These are phyloP conservation scores for Picea glauca DNA, from an alignment of 75 land plant genomes.

Conservation along the genomic window DNA sequence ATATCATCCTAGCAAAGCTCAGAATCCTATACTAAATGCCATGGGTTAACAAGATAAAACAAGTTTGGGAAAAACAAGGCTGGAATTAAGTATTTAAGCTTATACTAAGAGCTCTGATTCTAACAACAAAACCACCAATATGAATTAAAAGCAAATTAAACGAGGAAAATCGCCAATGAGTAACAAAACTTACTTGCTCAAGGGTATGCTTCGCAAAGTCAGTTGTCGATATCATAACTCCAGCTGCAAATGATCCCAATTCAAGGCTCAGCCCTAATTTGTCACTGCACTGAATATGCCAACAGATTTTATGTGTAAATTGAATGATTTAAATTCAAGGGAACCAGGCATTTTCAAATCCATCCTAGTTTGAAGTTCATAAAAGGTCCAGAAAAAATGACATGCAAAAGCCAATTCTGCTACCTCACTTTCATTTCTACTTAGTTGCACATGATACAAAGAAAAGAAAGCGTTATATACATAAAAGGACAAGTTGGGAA, in stretches of 20 bases:
- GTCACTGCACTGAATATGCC: slow-evolving; percentile 83
- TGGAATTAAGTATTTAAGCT: background rate
- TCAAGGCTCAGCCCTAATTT: slow-evolving; percentile 97
- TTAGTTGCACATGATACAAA: background rate
- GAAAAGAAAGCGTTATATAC: background rate
- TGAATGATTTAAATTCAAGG: background rate
- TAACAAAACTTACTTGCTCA: slow-evolving; percentile 64
- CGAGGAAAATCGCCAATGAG: background rate
- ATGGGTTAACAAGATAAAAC: background rate
- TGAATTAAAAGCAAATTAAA: background rate
- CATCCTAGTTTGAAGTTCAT: background rate
- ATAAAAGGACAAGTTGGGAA: too few relatives aligned
- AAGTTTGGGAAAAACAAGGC: background rate
- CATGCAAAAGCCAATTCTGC: background rate
- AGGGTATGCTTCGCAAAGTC: slow-evolving; percentile 95
- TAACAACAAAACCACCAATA: background rate
- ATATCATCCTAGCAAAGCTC: background rate
- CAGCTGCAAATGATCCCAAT: slow-evolving; percentile 98
- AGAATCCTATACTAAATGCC: background rate
- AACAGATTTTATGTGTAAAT: too few relatives aligned
- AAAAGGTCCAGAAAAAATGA: background rate
- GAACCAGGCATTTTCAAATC: background rate
- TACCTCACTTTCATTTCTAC: background rate
- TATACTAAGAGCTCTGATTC: background rate
- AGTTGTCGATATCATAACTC: slow-evolving; percentile 98